Conservation (phyloP, 331 rosid genomes). For the Telfairia occidentalis region DNA sequence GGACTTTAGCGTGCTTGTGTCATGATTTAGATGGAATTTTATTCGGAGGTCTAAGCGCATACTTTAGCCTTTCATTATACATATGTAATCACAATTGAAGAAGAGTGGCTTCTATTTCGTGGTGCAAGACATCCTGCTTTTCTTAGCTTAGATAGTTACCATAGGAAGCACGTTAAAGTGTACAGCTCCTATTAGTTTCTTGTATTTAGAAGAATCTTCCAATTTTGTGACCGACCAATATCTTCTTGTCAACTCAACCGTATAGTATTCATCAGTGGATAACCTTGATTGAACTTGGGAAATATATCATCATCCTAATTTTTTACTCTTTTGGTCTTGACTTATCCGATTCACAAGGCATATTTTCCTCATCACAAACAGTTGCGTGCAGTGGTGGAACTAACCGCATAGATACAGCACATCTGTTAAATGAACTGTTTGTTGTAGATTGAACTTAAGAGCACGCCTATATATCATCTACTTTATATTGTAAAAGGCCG, state of each 20-base stretch:
- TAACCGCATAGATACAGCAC: neutral
- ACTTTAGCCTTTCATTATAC: neutral
- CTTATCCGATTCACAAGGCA: neutral
- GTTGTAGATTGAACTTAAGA: neutral
- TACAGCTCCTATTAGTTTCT: neutral
- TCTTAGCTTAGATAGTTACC: neutral
- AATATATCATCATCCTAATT: neutral
- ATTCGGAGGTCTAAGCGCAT: neutral
- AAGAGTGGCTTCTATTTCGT: neutral
- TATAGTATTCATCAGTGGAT: neutral
- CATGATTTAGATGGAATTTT: neutral
- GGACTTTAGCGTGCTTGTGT: neutral
- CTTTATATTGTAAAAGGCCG: neutral
- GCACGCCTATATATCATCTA: neutral
- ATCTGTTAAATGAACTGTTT: neutral
- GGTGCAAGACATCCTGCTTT: neutral
- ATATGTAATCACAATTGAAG: neutral
- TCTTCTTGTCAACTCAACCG: neutral
- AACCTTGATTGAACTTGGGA: neutral
- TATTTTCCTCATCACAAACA: neutral
- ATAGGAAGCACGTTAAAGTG: neutral
- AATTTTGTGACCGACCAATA: neutral
- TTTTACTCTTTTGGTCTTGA: neutral
- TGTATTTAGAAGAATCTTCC: no score
- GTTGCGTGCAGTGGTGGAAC: neutral